Evolutionary conservation across 1,139 yeast species (phyloP).

Genomic region (Geotrichum bryndzae): DNA sequence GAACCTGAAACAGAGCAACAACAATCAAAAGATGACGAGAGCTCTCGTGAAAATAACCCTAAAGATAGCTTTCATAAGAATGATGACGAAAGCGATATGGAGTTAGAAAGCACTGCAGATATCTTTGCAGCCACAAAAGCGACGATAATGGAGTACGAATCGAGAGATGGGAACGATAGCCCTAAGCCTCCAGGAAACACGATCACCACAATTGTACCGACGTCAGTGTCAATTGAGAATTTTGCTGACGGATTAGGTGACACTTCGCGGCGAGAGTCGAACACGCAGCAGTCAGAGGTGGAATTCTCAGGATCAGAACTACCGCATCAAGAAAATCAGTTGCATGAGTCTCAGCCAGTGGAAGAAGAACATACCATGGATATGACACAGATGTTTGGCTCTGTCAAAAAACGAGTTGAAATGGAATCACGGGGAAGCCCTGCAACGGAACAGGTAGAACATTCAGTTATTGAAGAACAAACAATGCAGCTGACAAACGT

Average conservation of each 20-base stretch:
- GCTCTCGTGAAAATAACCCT: neutral
- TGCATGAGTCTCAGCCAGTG: neutral
- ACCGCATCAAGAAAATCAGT: slow-evolving; percentile 3
- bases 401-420: slow-evolving; percentile 9
- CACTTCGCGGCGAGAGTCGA: slow-evolving; percentile 3
- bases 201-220: neutral
- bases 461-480: neutral
- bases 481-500: slow-evolving; percentile 2
- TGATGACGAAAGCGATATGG: slow-evolving; percentile 21
- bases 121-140: slow-evolving; percentile 19
- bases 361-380: slow-evolving; percentile 24
- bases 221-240: slow-evolving; percentile 6
- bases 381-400: slow-evolving; percentile 20
- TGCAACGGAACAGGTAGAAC: neutral
- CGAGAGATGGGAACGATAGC: neutral
- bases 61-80: neutral
- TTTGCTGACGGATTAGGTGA: slow-evolving; percentile 10
- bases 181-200: slow-evolving; percentile 1
- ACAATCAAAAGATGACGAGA: neutral
- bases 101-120: slow-evolving; percentile 19
- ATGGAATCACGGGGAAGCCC: neutral
- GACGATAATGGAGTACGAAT: slow-evolving; percentile 2
- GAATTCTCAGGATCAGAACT: slow-evolving; percentile 1
- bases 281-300: neutral
- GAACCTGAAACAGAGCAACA: neutral